Evolutionary conservation across 768 basidiomycete genomes (phyloP).

Genomic region (Russula earlei): DNA sequence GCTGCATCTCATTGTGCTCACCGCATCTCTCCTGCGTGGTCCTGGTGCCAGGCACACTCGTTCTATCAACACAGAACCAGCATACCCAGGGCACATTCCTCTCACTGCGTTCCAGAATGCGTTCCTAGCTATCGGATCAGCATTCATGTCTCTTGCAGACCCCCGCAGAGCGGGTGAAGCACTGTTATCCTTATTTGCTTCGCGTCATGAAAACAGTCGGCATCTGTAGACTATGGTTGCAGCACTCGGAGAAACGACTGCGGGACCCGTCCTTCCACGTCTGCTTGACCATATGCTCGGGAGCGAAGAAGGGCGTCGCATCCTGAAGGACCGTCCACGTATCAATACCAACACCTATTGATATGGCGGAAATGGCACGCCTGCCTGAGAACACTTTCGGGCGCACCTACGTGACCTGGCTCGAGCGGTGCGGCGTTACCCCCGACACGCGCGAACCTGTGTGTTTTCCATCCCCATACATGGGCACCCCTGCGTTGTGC

Average conservation of each 20-base stretch:
- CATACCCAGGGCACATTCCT: slow-evolving; percentile 75
- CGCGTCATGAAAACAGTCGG: background rate
- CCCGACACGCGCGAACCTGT: slow-evolving; percentile 93
- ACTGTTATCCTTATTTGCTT: slow-evolving; percentile 23
- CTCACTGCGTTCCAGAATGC: slow-evolving; percentile 76
- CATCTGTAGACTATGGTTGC: slow-evolving; percentile 80
- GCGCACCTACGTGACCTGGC: slow-evolving; percentile 80
- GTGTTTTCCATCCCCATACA: slow-evolving; percentile 20
- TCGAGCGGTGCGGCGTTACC: slow-evolving; percentile 77
- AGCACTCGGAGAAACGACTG: slow-evolving; percentile 87
- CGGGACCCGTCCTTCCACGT: slow-evolving; percentile 64
- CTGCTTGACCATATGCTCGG: slow-evolving; percentile 71
- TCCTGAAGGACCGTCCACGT: slow-evolving; percentile 76
- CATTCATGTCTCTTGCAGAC: slow-evolving; percentile 69
- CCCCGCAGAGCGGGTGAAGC: slow-evolving; percentile 72
- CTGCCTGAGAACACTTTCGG: slow-evolving; percentile 81
- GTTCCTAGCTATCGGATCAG: slow-evolving; percentile 79
- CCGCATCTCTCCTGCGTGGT: background rate
- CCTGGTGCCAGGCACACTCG: slow-evolving; percentile 2
- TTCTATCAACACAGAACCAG: slow-evolving; percentile 28
- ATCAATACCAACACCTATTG: slow-evolving; percentile 68
- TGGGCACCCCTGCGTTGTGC: background rate
- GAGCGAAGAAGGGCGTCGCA: slow-evolving; percentile 71
- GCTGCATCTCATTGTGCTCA: background rate
- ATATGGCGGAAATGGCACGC: slow-evolving; percentile 55